phyloP scores from a whole-genome alignment of 2,329 filamentous ascomycete genomes.

The Aureobasidium zeae region DNA sequence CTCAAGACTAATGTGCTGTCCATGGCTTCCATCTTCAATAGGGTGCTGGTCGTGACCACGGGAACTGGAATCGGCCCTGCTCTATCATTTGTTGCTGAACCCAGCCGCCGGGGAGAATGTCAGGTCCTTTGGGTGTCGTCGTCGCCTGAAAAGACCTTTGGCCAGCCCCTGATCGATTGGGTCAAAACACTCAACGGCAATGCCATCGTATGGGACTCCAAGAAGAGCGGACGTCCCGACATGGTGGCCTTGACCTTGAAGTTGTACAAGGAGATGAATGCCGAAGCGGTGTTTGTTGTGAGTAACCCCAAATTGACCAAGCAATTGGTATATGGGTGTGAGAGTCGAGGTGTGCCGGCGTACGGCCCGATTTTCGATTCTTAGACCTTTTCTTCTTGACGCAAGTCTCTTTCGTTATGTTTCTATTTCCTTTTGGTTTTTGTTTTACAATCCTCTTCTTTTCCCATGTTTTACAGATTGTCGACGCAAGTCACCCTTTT shows the following conservation, averaged over 20 bases:
- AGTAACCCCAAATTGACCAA: conserved; percentile 59
- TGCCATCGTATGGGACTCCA: conserved; percentile 50
- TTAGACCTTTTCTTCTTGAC: no score
- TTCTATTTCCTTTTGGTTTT: no score
- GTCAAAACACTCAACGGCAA: conserved; percentile 41
- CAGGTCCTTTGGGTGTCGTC: conserved; percentile 60
- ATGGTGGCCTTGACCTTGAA: conserved; percentile 48
- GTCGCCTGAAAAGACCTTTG: conserved; percentile 32
- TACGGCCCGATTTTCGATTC: conserved; percentile 69
- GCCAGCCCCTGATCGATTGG: conserved; percentile 36
- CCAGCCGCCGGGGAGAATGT: conserved; percentile 40
- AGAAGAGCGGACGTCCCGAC: conserved; percentile 49
- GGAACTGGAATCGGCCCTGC: conserved; percentile 65
- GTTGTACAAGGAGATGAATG: conserved; percentile 37
- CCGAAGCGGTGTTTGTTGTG: conserved; percentile 65
- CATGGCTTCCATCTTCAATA: conserved; percentile 55
- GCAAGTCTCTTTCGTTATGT: no score
- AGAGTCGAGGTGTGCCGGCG: conserved; percentile 55
- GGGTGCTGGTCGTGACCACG: conserved; percentile 57
- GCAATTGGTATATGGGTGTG: conserved; percentile 59
- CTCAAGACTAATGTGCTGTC: conserved; percentile 59
- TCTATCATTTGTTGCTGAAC: conserved; percentile 49
- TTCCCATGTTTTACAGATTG: no score
- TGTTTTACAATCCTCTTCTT: no score
- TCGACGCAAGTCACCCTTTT: no score